Percentiles rank a stretch among this genome's conserved stretches.
Conservation (phyloP, 2,329 filamentous ascomycete species). For the Sclerotinia spermophila region DNA sequence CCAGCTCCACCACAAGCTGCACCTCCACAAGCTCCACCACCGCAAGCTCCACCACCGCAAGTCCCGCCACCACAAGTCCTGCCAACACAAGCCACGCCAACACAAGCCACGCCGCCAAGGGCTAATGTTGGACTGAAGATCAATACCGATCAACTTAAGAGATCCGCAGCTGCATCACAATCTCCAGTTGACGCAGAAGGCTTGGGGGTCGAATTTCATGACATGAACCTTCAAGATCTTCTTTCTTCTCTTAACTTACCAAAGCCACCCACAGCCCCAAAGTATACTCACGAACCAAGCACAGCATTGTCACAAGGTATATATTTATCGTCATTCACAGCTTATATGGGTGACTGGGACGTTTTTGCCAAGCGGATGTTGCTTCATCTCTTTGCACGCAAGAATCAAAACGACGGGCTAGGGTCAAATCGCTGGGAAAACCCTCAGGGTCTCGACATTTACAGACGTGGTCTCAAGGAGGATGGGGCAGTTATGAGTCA, state of each 20-base stretch:
- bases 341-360: conserved; percentile 52
- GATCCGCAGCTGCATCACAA: conserved; percentile 36
- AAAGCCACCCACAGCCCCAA: conserved; percentile 42
- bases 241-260: conserved; percentile 51
- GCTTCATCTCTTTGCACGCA: conserved; percentile 53
- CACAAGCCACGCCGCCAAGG: conserved; percentile 47
- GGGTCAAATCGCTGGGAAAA: conserved; percentile 44
- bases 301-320: conserved; percentile 40
- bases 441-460: conserved; percentile 49
- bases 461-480: conserved; percentile 58
- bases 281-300: conserved; percentile 37
- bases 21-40: not conserved
- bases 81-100: conserved; percentile 4
- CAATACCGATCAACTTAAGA: conserved; percentile 51
- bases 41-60: conserved; percentile 23
- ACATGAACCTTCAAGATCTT: conserved; percentile 43
- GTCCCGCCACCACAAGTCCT: conserved; percentile 43
- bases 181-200: conserved; percentile 27
- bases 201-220: conserved; percentile 45
- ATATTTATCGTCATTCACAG: conserved; percentile 52
- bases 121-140: conserved; percentile 50
- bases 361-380: conserved; percentile 51
- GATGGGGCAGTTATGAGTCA: conserved; percentile 59
- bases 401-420: conserved; percentile 38
- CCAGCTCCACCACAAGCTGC: not conserved